Base-by-base conservation (phyloP, 116 monocot genomes). In the Thalassia testudinum region DNA sequence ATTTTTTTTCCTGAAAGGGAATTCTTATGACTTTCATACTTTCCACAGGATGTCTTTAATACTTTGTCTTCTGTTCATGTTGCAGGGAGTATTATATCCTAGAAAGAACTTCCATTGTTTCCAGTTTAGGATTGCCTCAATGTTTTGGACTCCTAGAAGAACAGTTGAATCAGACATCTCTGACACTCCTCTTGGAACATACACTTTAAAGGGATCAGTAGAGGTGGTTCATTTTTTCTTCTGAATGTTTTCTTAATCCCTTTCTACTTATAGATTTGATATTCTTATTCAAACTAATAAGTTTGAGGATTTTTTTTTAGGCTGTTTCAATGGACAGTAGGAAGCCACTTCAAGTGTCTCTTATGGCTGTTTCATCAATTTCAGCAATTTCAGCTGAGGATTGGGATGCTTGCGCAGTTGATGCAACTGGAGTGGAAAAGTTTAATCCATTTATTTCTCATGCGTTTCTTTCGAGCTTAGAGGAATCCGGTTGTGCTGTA, bases 401-500 rank as follows among this genome's bases (percentile, higher is more conserved):
- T 52, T 95, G 95, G 95, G 88, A 95, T 81, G 75, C 76, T 49
- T 95, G 95, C 65, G 88, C 81, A 26, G 3, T 65, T 52, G 88
- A 85, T 72, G 61, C 81, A 40, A 66, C 66, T 74, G 73, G 81
- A 17, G 52, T 20, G 44, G 81, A 79, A 53, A 72, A 74, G 29
- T 72, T 76, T 58, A 85, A 95, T 72, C 95, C 95, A 65, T 95
- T 95, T 56, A 73, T 79, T 20, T 67, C 78, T 56, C 81, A 95
- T 83, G 84, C 76, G 66, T 95, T 95, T 50, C 70, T 95, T 26
- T 76, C 66, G 38, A 76, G 79, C 59, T 72, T 95, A 69, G 95
- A 95, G 65, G 95, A 95, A 61, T 76, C 95, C 27, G 57, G 67
- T 54, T 85, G 68, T 67, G 75, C 88, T 37, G 76, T 84, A 30